Base-by-base conservation (phyloP, 2,329 filamentous ascomycete genomes). In the Cladorrhinum sp. region DNA sequence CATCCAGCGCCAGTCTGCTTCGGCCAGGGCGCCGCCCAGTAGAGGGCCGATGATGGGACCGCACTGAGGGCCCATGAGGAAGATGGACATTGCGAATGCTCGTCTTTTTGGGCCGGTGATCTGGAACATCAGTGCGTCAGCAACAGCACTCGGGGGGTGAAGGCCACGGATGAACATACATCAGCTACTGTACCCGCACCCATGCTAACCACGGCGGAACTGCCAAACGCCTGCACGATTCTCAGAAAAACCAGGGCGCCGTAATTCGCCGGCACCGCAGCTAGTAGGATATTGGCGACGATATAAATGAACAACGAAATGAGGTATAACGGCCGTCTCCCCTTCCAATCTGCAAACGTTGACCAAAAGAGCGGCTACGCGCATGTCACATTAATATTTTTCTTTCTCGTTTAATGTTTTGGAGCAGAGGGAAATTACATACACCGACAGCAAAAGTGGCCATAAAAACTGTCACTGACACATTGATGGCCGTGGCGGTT, bases 71-170 rank as follows among this genome's bases (percentile, higher is more conserved):
- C 60, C 62, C 20, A 52, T 39, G 10, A 64, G 55, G 20, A 62
- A 64, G 23, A 64, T 58, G n/a, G 60, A 62, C 62, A 64, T 64
- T n/a, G 60, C 57, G 26, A 60, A 62, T 46, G 62, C 62, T 26
- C 62, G 55, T 10, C 51, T 5, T 49, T 64, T 62, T 23, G 62
- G 59, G n/a, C 62, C 60, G 33, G 60, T 64, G 12, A 57, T 64
- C 62, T 64, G 42, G 30, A n/a, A 57, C 4, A 9, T 30, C 26
- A 30, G 26, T 10, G 4, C 12, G 33, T 12, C 42, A 46, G 10
- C 3, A 42, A 4, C 42, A 21, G 16, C 23, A 33, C 24, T 23
- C 10, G 21, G 2, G 1, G 18, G 10, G 14, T 4, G 24, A n/a
- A 14, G 23, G 30, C 20, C 14, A 7, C 6, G 3, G 9, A 24